phyloP scores from a whole-genome alignment of 495 filamentous ascomycete genomes.

The Massariosphaeria phaeospora region DNA sequence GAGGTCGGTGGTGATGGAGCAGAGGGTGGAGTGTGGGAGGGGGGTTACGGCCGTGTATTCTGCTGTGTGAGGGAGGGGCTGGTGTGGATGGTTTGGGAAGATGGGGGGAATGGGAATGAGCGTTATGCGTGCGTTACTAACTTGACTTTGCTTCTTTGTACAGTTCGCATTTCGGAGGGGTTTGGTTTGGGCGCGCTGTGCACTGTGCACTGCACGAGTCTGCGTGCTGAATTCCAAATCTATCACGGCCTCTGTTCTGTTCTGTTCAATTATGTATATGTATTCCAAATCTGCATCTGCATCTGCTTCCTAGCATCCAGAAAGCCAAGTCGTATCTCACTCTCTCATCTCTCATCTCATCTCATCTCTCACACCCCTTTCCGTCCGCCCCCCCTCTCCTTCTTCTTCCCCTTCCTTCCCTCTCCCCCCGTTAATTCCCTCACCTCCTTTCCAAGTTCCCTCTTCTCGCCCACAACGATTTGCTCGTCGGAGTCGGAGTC shows the following conservation, averaged over 20 bases:
- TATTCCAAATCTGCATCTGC: neutral
- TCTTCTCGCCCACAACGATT: too few relatives aligned
- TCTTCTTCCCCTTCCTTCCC: too few relatives aligned
- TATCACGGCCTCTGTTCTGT: too few relatives aligned
- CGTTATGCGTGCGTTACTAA: neutral
- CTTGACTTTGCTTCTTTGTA: neutral
- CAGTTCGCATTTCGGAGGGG: neutral
- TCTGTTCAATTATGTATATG: neutral
- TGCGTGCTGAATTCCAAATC: too few relatives aligned
- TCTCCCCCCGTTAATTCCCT: too few relatives aligned
- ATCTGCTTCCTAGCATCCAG: too few relatives aligned
- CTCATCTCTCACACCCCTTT: neutral
- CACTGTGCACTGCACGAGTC: too few relatives aligned
- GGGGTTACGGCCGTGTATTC: constrained; percentile 79
- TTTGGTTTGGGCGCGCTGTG: too few relatives aligned
- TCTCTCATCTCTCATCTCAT: neutral
- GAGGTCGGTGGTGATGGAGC: constrained; percentile 69
- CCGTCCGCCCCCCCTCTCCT: too few relatives aligned
- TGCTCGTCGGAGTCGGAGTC: too few relatives aligned
- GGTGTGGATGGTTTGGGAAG: neutral
- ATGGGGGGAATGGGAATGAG: neutral
- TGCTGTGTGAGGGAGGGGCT: constrained; percentile 13
- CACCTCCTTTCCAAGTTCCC: too few relatives aligned
- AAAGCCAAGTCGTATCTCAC: neutral
- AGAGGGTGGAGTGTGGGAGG: constrained; percentile 82